phyloP scores from a whole-genome alignment of 257 asterid species.

The Petunia secreta region DNA sequence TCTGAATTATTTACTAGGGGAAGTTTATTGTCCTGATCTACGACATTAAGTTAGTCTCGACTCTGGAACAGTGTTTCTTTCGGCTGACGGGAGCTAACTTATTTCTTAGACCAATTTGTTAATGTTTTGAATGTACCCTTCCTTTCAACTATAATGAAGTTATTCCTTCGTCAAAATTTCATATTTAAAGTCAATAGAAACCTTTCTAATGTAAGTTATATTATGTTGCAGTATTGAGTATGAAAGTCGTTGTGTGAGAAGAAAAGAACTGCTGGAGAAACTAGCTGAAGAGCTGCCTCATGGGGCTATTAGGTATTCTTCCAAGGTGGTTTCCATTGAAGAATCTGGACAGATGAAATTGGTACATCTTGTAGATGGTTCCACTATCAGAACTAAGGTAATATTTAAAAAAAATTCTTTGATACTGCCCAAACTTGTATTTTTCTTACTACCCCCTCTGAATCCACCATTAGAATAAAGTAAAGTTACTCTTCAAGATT shows the following conservation, averaged over 20 bases:
- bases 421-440: neutral
- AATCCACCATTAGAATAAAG: neutral
- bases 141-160: neutral
- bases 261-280: slow-evolving; percentile 62
- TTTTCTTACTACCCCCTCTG: neutral
- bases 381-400: slow-evolving; percentile 63
- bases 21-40: neutral
- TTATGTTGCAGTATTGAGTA: slow-evolving; percentile 41
- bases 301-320: slow-evolving; percentile 68
- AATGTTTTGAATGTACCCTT: neutral
- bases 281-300: slow-evolving; percentile 67
- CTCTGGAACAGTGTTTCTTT: neutral
- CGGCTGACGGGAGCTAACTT: neutral
- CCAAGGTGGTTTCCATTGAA: slow-evolving; percentile 66
- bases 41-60: neutral
- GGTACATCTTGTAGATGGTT: slow-evolving; percentile 81
- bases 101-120: neutral
- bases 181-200: neutral
- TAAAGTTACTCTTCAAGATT: neutral
- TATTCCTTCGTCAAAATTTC: neutral
- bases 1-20: neutral
- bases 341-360: slow-evolving; percentile 63
- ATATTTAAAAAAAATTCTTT: neutral
- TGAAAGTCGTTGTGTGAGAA: slow-evolving; percentile 64
- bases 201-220: slow-evolving; percentile 1